phyloP scores from a whole-genome alignment of 352 stramenopile species.

The Salisapilia sapeloensis region DNA sequence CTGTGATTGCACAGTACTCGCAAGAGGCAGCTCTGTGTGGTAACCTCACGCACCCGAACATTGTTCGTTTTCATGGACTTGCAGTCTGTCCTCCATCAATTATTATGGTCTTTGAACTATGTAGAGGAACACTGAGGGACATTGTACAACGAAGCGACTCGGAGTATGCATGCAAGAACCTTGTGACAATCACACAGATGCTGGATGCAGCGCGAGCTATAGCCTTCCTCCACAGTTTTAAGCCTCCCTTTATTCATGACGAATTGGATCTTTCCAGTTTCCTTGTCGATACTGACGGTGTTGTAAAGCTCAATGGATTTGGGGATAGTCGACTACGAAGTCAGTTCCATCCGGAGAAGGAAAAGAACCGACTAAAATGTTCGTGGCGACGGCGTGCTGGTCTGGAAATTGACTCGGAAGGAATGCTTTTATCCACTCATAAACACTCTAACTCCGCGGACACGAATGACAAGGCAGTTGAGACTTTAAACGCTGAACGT shows the following conservation, averaged over 20 bases:
- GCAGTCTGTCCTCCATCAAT: constrained; percentile 37
- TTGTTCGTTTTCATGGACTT: constrained; percentile 29
- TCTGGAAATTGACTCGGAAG: no score
- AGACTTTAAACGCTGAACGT: no score
- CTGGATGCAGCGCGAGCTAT: constrained; percentile 24
- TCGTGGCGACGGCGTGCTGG: no score
- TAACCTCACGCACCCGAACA: constrained; percentile 19
- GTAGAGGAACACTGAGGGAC: constrained; percentile 17
- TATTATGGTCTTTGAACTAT: constrained; percentile 32
- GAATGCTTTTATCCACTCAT: no score
- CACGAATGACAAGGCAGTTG: no score
- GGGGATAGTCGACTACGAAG: no score
- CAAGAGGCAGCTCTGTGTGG: constrained; percentile 24
- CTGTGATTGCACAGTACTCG: constrained; percentile 19
- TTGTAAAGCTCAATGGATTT: constrained; percentile 20
- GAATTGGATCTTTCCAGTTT: constrained; percentile 26
- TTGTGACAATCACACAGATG: constrained; percentile 21
- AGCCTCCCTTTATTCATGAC: constrained; percentile 20
- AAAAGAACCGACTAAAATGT: no score
- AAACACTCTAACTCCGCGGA: no score
- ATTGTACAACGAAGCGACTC: no score
- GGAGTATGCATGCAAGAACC: no score
- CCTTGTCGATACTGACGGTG: constrained; percentile 14
- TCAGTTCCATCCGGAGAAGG: no score
- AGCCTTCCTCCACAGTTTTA: constrained; percentile 31